Evolutionary conservation across 805 yeast genomes (phyloP).

Genomic region (Scheffersomyces stipitis): DNA sequence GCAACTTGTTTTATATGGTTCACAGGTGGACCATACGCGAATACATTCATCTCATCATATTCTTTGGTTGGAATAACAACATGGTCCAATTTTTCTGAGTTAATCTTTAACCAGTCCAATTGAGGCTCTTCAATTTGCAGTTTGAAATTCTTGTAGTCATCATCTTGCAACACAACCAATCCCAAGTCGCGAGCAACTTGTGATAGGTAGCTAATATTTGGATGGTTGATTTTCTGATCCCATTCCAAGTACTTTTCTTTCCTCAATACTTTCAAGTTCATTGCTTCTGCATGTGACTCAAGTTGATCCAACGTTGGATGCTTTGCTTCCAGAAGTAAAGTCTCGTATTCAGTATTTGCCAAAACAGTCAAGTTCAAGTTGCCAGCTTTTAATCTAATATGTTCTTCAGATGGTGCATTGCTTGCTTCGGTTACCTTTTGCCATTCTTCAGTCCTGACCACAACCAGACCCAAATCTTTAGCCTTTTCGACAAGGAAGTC

Average conservation of each 20-base stretch:
- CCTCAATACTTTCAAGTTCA: not conserved
- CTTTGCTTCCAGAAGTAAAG: constrained; percentile 3
- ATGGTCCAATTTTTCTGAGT: constrained; percentile 3
- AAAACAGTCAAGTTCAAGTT: constrained; percentile 12
- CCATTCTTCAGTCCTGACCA: constrained; percentile 7
- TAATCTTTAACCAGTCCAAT: not conserved
- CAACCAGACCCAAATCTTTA: constrained; percentile 14
- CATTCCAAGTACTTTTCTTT: not conserved
- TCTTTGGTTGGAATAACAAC: not conserved
- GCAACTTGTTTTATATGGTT: constrained; percentile 26
- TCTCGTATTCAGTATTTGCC: constrained; percentile 3
- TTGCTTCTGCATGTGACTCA: not conserved
- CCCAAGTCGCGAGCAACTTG: not conserved
- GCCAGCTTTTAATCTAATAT: constrained; percentile 9
- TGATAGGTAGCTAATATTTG: not conserved
- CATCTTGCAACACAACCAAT: not conserved
- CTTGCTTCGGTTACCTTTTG: not conserved
- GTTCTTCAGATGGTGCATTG: constrained; percentile 12
- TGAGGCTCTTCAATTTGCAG: not conserved
- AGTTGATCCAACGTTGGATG: constrained; percentile 6
- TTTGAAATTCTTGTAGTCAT: not conserved
- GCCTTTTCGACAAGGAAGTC: constrained; percentile 10
- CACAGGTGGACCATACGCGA: constrained; percentile 22
- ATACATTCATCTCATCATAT: constrained; percentile 4
- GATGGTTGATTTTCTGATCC: not conserved